Evolutionary conservation across 2,329 filamentous ascomycete genomes (phyloP).

Genomic region (Cercospora citrullina): DNA sequence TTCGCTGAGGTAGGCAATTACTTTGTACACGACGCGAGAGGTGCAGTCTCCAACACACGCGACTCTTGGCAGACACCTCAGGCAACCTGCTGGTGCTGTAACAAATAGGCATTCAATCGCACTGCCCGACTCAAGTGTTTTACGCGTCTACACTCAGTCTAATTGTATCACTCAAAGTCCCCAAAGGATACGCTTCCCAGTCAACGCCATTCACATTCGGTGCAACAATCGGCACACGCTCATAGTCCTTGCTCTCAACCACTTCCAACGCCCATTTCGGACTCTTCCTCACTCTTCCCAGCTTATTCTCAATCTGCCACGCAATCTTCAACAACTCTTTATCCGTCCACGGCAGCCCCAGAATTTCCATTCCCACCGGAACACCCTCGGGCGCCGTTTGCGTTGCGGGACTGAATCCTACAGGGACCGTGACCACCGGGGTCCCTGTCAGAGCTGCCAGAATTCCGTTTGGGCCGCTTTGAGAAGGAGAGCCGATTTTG

Average conservation of each 20-base stretch:
- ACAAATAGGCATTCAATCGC: too few relatives aligned
- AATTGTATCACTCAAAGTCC: slow-evolving; percentile 24
- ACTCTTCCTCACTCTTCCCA: slow-evolving; percentile 49
- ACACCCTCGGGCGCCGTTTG: slow-evolving; percentile 57
- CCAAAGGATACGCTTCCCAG: slow-evolving; percentile 51
- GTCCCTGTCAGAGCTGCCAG: slow-evolving; percentile 56
- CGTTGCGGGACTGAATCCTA: slow-evolving; percentile 54
- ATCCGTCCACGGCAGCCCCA: slow-evolving; percentile 60
- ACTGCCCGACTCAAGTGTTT: too few relatives aligned
- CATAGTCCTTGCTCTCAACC: slow-evolving; percentile 45
- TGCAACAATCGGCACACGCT: slow-evolving; percentile 47
- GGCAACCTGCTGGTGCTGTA: too few relatives aligned
- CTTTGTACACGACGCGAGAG: too few relatives aligned
- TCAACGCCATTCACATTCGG: slow-evolving; percentile 47
- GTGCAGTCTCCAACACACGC: too few relatives aligned
- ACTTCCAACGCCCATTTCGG: slow-evolving; percentile 49
- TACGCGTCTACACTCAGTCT: not conserved
- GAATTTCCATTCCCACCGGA: slow-evolving; percentile 65
- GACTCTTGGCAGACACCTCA: too few relatives aligned
- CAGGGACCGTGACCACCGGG: slow-evolving; percentile 56
- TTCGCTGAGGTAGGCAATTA: too few relatives aligned
- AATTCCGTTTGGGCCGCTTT: slow-evolving; percentile 61
- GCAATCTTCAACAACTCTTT: slow-evolving; percentile 56
- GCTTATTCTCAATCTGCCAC: slow-evolving; percentile 48
- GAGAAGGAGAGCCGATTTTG: slow-evolving; percentile 56